phyloP scores from a whole-genome alignment of 371 early-diverging fungal genomes.

The Cokeromyces recurvatus region DNA sequence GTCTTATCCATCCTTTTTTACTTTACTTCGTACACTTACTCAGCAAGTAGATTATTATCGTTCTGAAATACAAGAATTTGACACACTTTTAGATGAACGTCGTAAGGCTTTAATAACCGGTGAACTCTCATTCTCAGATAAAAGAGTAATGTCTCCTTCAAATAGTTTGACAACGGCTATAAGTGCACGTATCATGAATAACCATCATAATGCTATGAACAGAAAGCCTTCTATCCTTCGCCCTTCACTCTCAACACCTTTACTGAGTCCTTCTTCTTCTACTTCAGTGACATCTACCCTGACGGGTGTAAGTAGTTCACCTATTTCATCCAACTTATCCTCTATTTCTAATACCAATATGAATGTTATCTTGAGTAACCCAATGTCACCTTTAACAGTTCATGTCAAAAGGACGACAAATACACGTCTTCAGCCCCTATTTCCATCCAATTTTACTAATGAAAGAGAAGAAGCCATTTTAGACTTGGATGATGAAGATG shows the following conservation, averaged over 20 bases:
- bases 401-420: constrained; percentile 40
- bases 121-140: constrained; percentile 5
- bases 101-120: constrained; percentile 44
- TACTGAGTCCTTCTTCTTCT: not conserved
- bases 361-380: constrained; percentile 15
- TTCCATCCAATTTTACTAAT: constrained; percentile 54
- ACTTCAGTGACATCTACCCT: not conserved
- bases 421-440: constrained; percentile 54
- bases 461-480: constrained; percentile 42
- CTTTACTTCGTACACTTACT: constrained; percentile 55
- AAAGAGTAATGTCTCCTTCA: not conserved
- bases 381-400: constrained; percentile 33
- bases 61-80: constrained; percentile 54
- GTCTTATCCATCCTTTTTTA: constrained; percentile 61
- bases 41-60: constrained; percentile 66
- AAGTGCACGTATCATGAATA: not conserved
- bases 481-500: constrained; percentile 42
- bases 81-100: constrained; percentile 50
- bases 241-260: not conserved
- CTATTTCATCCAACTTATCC: not conserved
- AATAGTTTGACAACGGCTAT: not conserved
- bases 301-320: not conserved
- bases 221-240: not conserved
- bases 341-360: not conserved
- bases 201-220: not conserved